These are phyloP conservation scores for Gaertneriomyces sp. DNA, from an alignment of 192 early-diverging fungal species.

Conservation along the genomic window DNA sequence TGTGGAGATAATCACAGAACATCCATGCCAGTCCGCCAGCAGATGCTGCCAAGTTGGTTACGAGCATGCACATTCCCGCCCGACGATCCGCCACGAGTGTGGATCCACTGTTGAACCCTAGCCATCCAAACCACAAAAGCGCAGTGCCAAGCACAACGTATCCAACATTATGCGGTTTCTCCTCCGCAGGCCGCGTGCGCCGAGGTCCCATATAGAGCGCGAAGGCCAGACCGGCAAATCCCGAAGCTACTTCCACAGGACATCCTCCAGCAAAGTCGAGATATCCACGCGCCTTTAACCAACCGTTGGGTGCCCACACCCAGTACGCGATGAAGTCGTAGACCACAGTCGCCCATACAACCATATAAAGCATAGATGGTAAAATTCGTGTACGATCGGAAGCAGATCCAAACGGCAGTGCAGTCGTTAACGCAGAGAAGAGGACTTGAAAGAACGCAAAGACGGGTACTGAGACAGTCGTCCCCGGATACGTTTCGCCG, in stretches of 20 bases:
- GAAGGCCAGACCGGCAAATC: slow-evolving; percentile 73
- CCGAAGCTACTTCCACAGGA: slow-evolving; percentile 78
- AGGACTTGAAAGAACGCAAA: slow-evolving; percentile 83
- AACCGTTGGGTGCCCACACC: slow-evolving; percentile 80
- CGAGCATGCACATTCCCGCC: slow-evolving; percentile 70
- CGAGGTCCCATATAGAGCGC: slow-evolving; percentile 80
- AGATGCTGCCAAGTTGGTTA: slow-evolving; percentile 71
- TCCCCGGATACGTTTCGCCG: slow-evolving; percentile 39
- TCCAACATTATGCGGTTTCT: slow-evolving; percentile 75
- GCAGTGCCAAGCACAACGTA: slow-evolving; percentile 80
- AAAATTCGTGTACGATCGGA: slow-evolving; percentile 83
- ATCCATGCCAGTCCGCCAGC: slow-evolving; percentile 70
- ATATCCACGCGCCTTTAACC: slow-evolving; percentile 60
- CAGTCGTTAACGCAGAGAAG: slow-evolving; percentile 88
- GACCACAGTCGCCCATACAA: slow-evolving; percentile 75
- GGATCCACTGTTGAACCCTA: slow-evolving; percentile 81
- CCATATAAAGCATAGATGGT: slow-evolving; percentile 81
- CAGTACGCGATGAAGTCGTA: slow-evolving; percentile 87
- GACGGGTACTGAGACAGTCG: slow-evolving; percentile 72
- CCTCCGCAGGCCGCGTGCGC: slow-evolving; percentile 56
- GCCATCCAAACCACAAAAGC: slow-evolving; percentile 89
- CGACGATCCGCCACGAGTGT: slow-evolving; percentile 67
- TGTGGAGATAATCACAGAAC: slow-evolving; percentile 64
- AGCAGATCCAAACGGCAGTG: slow-evolving; percentile 78
- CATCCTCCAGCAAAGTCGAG: slow-evolving; percentile 88